Conservation (phyloP, 345 rosid genomes). For the Euclidium syriacum region DNA sequence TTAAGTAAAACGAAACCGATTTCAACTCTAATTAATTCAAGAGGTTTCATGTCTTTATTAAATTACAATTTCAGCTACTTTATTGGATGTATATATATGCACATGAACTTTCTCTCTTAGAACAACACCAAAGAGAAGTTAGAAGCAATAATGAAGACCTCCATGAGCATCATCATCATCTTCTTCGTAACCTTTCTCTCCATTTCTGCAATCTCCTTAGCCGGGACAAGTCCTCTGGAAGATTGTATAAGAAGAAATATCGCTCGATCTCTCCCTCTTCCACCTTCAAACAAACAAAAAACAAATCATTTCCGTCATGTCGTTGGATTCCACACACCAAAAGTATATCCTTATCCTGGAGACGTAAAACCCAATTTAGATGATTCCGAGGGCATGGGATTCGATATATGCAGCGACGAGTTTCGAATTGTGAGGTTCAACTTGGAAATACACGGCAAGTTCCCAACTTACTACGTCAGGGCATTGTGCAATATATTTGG, state of each 20-base stretch:
- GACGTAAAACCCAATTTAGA: too few relatives aligned
- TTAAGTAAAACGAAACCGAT: neutral
- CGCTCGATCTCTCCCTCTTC: neutral
- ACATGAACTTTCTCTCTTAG: neutral
- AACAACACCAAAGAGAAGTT: neutral
- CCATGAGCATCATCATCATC: neutral
- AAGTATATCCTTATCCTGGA: too few relatives aligned
- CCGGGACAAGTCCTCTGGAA: neutral
- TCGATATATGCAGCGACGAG: neutral
- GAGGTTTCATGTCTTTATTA: slow-evolving; percentile 1
- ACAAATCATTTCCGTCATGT: neutral
- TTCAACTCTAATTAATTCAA: neutral
- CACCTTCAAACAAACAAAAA: neutral
- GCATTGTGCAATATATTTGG: slow-evolving; percentile 19
- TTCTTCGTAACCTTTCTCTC: slow-evolving; percentile 3
- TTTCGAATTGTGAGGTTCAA: neutral
- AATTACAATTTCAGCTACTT: slow-evolving; percentile 3
- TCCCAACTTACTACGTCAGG: slow-evolving; percentile 17
- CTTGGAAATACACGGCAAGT: neutral
- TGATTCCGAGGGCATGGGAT: neutral
- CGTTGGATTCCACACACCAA: too few relatives aligned
- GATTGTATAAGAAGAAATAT: slow-evolving; percentile 11
- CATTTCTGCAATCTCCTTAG: neutral
- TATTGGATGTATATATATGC: neutral
- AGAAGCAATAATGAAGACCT: slow-evolving; percentile 16